phyloP scores from a whole-genome alignment of 495 filamentous ascomycete species.

The Neurospora sp. region DNA sequence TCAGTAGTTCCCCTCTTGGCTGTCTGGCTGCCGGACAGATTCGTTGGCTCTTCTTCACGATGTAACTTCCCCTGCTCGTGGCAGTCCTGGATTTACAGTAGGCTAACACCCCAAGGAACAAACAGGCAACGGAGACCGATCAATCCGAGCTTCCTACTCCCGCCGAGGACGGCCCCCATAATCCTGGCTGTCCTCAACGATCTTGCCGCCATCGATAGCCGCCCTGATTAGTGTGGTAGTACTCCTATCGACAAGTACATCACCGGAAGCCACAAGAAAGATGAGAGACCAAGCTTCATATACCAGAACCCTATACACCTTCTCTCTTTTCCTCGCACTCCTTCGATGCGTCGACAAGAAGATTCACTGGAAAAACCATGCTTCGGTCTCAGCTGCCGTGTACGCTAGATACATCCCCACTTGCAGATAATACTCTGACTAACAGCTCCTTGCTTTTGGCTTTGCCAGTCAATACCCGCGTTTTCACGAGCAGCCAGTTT shows the following conservation, averaged over 20 bases:
- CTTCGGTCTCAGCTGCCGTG: neutral
- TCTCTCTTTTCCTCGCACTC: neutral
- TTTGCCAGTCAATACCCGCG: neutral
- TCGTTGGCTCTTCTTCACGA: neutral
- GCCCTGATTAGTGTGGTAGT: neutral
- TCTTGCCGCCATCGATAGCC: neutral
- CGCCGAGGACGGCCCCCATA: neutral
- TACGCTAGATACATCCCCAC: neutral
- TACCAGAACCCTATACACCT: neutral
- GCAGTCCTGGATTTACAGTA: neutral
- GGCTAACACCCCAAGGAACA: neutral
- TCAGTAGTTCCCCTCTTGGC: neutral
- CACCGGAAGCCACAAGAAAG: constrained; percentile 31
- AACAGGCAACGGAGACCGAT: neutral
- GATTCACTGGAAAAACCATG: neutral
- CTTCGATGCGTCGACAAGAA: neutral
- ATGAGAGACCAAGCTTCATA: constrained; percentile 20
- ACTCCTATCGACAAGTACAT: constrained; percentile 29
- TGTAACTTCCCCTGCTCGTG: neutral
- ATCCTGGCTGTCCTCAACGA: neutral
- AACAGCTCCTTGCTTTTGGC: neutral
- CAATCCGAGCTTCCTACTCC: neutral
- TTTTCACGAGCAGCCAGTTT: neutral
- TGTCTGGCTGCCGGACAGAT: neutral
- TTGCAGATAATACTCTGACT: neutral